Conservation (phyloP, 83 land plant genomes). For the Thuja plicata region DNA sequence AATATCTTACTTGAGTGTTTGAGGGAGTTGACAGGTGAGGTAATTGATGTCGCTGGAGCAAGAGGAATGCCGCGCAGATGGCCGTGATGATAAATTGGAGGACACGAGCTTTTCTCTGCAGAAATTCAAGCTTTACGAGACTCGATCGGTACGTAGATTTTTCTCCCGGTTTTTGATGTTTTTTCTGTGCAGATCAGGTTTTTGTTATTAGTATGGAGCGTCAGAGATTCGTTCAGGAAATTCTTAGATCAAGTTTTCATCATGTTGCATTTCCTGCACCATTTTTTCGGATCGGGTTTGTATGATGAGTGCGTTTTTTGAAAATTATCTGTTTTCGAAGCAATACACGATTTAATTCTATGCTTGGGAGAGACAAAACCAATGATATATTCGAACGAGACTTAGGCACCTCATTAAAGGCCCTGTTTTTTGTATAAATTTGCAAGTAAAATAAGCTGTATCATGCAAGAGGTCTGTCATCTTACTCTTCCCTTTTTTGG, state of each 20-base stretch:
- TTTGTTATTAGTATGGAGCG: neutral
- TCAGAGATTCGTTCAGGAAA: neutral
- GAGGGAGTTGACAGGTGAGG: neutral
- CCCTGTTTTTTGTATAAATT: neutral
- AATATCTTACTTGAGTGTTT: neutral
- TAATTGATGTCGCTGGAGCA: constrained; percentile 2
- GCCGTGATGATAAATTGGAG: neutral
- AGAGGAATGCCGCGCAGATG: neutral
- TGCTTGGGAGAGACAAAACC: neutral
- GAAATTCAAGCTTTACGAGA: constrained; percentile 76
- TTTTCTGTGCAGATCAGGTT: neutral
- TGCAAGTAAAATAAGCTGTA: neutral
- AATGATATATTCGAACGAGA: neutral
- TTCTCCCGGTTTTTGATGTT: neutral
- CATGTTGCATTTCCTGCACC: neutral
- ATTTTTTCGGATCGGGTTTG: neutral
- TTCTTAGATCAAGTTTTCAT: neutral
- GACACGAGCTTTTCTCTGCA: constrained; percentile 27
- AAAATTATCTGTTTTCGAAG: neutral
- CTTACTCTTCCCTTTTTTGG: neutral
- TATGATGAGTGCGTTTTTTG: neutral
- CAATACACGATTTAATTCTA: neutral
- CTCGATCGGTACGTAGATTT: constrained; percentile 52
- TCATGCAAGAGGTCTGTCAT: neutral
- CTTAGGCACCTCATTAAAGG: neutral